Evolutionary conservation across 805 yeast genomes (phyloP), one percentile per base, ranked within the genome.

Genomic region (Ogataea polymorpha): DNA sequence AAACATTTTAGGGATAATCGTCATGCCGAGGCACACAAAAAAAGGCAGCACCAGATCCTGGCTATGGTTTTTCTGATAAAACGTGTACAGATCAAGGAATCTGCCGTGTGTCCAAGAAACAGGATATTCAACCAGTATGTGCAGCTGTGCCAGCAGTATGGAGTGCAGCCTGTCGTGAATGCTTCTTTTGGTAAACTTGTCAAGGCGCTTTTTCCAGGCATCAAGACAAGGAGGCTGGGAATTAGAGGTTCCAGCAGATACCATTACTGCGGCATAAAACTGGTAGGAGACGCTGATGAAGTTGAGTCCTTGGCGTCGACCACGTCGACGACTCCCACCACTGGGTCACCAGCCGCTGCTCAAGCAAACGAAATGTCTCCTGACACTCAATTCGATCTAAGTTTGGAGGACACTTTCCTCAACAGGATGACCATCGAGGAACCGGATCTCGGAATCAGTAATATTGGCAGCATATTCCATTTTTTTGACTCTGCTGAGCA

Each of bases 61-160:
- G 96, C 90, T 10, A 74, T 87, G 76, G 76, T 84, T 3, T 86
- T 95, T 86, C 67, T 89, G 31, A 69, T 82, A 64, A 77, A 79
- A 52, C 71, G 80, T 18, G 87, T 86, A 51, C 74, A 72, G 44
- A 54, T 70, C 5, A 61, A 70, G 32, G 65, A 65, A 4, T 71
- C 70, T 20, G 68, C 80, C 15, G 80, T 75, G 29, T 79, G 82
- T 26, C 86, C 86, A 24, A 65, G 89, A 41, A 80, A 78, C 49
- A 63, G 80, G 32, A 74, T 82, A n/a, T 82, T 79, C 61, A 88
- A 80, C 53, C 79, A 74, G 36, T 82, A 82, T 54, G 81, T 74
- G 11, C 68, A 72, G 2, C 48, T 75, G 3, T 82, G 88, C 56
- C 73, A 76, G 7, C 74, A 72, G 23, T 65, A 70, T 53, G 70